These are phyloP conservation scores for Russula ochroleuca DNA, from an alignment of 768 basidiomycete species.

Conservation along the genomic window DNA sequence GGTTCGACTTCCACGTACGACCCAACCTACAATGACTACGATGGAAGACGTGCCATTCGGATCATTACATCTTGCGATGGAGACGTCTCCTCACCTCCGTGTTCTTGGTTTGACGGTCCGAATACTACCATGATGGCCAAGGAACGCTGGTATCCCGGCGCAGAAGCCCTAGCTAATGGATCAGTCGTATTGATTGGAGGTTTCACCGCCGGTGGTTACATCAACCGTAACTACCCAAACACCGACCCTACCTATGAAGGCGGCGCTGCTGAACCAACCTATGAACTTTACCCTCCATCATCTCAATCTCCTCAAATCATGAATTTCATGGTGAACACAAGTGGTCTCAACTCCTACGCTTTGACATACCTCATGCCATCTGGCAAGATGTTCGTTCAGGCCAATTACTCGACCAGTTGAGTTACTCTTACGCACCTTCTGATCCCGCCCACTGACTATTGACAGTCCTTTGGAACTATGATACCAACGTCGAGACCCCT, in stretches of 20 bases:
- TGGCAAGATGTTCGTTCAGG: conserved; percentile 62
- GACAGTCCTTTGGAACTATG: conserved; percentile 49
- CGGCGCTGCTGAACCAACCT: conserved; percentile 73
- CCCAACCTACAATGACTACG: conserved; percentile 68
- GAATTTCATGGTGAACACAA: conserved; percentile 65
- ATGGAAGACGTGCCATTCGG: conserved; percentile 76
- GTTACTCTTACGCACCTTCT: conserved; percentile 30
- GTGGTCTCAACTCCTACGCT: conserved; percentile 74
- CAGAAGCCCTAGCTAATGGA: conserved; percentile 72
- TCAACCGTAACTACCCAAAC: conserved; percentile 73
- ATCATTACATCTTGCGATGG: conserved; percentile 70
- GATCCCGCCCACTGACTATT: conserved; percentile 18
- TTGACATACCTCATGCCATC: conserved; percentile 70
- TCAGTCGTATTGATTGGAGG: conserved; percentile 76
- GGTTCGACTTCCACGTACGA: conserved; percentile 49
- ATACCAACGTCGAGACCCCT: conserved; percentile 38
- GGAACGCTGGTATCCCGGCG: conserved; percentile 72
- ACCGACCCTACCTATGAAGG: conserved; percentile 57
- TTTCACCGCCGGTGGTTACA: conserved; percentile 71
- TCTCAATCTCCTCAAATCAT: conserved; percentile 46
- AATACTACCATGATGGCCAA: conserved; percentile 59
- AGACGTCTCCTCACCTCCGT: conserved; percentile 44
- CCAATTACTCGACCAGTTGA: conserved; percentile 45
- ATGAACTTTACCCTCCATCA: conserved; percentile 74
- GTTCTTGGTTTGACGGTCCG: conserved; percentile 72